Evolutionary conservation across 139 green algal genomes (phyloP).

Genomic region (Chlorella sp.): DNA sequence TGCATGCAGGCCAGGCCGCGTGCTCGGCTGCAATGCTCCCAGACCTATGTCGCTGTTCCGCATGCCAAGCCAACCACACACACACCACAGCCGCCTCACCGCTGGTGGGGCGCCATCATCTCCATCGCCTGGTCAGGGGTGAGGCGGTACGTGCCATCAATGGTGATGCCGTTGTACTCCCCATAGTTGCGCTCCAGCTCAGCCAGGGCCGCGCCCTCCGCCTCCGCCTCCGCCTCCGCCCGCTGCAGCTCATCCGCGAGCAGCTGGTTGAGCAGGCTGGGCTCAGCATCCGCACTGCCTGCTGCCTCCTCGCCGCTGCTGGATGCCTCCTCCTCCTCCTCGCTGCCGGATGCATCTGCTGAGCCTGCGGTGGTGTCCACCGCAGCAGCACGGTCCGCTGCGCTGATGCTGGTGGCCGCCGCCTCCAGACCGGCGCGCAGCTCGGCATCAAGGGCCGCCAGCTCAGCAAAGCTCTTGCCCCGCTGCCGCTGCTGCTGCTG

Average conservation of each 20-base stretch:
- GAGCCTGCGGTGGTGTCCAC: neutral
- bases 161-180: conserved; percentile 15
- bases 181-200: conserved; percentile 18
- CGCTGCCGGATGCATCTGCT: neutral
- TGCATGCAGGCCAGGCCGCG: no score
- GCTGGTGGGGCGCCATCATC: neutral
- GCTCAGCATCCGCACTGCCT: neutral
- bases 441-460: conserved; percentile 24
- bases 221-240: neutral
- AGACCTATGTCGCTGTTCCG: no score
- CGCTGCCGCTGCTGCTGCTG: neutral
- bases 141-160: conserved; percentile 10
- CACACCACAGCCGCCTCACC: no score
- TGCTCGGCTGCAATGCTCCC: no score
- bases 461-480: conserved; percentile 36
- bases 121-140: neutral
- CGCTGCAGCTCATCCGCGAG: neutral
- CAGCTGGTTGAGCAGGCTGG: neutral
- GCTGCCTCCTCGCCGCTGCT: neutral
- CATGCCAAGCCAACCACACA: no score
- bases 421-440: neutral
- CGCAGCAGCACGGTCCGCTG: neutral
- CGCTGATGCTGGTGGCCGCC: neutral
- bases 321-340: no score
- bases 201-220: neutral